Conservation (phyloP, 305 asterid species). For the Fraxinus ornus region DNA sequence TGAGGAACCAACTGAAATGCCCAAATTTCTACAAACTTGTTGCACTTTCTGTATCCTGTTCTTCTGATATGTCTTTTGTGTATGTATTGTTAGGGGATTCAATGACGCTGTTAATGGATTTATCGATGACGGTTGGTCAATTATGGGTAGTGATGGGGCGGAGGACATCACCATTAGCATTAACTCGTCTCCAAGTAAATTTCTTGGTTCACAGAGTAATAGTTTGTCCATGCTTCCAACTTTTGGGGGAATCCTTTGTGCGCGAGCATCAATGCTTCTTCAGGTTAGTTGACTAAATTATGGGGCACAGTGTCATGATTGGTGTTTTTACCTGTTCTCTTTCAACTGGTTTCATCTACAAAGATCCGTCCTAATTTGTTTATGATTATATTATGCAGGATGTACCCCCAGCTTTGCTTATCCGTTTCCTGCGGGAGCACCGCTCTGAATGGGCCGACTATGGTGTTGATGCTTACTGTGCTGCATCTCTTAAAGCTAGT, state of each 20-base stretch:
- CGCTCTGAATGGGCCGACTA: slow-evolving; percentile 98
- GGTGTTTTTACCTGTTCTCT: not conserved
- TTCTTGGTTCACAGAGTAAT: slow-evolving; percentile 64
- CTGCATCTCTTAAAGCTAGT: slow-evolving; percentile 83
- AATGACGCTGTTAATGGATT: slow-evolving; percentile 95
- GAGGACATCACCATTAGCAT: slow-evolving; percentile 87
- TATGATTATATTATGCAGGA: slow-evolving; percentile 41
- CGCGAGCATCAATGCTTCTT: slow-evolving; percentile 97
- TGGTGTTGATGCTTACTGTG: slow-evolving; percentile 83
- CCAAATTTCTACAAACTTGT: not conserved
- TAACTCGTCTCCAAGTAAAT: slow-evolving; percentile 77
- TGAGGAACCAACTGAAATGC: not conserved
- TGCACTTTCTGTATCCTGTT: not conserved
- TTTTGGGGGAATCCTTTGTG: slow-evolving; percentile 87
- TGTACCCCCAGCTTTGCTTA: slow-evolving; percentile 92
- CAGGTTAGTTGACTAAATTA: slow-evolving; percentile 45
- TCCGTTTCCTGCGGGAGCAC: slow-evolving; percentile 91
- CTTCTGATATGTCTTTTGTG: slow-evolving; percentile 19
- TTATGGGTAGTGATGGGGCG: slow-evolving; percentile 76
- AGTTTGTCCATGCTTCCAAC: slow-evolving; percentile 70
- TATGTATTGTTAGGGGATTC: slow-evolving; percentile 61
- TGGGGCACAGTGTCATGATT: not conserved
- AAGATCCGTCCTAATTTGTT: not conserved
- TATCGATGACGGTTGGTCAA: slow-evolving; percentile 91
- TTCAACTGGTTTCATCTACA: not conserved